Conservation (phyloP, 805 yeast species). For the Kluyveromyces aestuarii region DNA sequence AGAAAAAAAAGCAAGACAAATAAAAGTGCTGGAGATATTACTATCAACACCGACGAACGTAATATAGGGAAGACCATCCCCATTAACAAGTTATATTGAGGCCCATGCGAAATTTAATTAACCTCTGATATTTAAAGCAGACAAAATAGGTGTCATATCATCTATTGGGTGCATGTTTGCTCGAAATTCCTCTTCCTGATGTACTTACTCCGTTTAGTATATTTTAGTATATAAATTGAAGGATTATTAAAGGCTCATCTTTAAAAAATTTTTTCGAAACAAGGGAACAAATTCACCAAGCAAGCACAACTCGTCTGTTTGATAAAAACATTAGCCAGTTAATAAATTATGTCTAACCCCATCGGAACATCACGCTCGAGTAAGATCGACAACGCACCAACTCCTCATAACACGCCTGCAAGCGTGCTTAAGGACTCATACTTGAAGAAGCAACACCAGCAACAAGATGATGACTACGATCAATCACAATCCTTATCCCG, state of each 20-base stretch:
- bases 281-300: neutral
- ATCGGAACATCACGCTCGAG: conserved; percentile 62
- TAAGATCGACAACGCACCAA: conserved; percentile 86
- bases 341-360: conserved; percentile 64
- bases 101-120: too few species aligned
- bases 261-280: neutral
- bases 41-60: too few species aligned
- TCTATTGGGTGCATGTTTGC: neutral
- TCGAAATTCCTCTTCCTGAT: neutral
- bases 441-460: conserved; percentile 35
- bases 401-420: conserved; percentile 98
- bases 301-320: neutral
- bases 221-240: too few species aligned
- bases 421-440: conserved; percentile 62
- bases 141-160: neutral
- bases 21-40: too few species aligned
- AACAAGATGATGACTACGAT: neutral
- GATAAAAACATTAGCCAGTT: neutral
- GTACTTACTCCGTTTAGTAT: neutral
- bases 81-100: too few species aligned
- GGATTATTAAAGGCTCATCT: neutral
- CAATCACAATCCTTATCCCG: neutral
- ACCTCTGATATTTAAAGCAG: too few species aligned
- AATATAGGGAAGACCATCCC: too few species aligned
- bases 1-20: too few species aligned